Conservation (phyloP, 1,284 basidiomycete species). For the Melampsora americana region DNA sequence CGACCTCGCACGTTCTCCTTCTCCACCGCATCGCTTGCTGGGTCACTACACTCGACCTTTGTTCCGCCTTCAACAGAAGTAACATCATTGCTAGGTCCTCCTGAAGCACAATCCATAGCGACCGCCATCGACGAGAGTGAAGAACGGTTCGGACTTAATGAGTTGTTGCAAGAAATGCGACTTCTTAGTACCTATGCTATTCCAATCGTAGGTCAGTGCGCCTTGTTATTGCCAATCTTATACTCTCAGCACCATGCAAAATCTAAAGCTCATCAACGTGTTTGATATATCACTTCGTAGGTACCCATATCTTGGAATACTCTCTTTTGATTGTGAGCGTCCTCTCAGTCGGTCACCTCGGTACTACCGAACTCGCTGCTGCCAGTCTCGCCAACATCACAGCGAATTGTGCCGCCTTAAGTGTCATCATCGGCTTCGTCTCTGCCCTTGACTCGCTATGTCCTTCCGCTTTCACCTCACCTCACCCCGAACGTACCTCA, state of each 20-base stretch:
- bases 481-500: constrained; percentile 1
- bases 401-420: constrained; percentile 16
- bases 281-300: constrained; percentile 53
- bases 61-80: constrained; percentile 1
- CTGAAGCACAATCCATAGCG: not conserved
- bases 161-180: constrained; percentile 57
- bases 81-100: not conserved
- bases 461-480: constrained; percentile 58
- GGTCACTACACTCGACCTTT: constrained; percentile 1
- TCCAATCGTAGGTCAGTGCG: constrained; percentile 56
- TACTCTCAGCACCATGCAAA: constrained; percentile 57
- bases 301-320: constrained; percentile 72
- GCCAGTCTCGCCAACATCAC: constrained; percentile 35
- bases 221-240: constrained; percentile 54
- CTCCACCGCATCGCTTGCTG: not conserved
- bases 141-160: not conserved
- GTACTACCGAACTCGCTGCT: constrained; percentile 68
- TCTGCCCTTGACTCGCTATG: constrained; percentile 26
- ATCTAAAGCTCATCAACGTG: constrained; percentile 7
- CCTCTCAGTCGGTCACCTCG: constrained; percentile 77
- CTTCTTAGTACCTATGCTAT: constrained; percentile 65
- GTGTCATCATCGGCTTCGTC: constrained; percentile 26
- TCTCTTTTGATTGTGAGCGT: constrained; percentile 71
- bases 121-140: not conserved
- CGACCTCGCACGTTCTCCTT: constrained; percentile 2